These are phyloP conservation scores for Schizophyllum commune DNA, from an alignment of 1,284 basidiomycete genomes.

Conservation along the genomic window DNA sequence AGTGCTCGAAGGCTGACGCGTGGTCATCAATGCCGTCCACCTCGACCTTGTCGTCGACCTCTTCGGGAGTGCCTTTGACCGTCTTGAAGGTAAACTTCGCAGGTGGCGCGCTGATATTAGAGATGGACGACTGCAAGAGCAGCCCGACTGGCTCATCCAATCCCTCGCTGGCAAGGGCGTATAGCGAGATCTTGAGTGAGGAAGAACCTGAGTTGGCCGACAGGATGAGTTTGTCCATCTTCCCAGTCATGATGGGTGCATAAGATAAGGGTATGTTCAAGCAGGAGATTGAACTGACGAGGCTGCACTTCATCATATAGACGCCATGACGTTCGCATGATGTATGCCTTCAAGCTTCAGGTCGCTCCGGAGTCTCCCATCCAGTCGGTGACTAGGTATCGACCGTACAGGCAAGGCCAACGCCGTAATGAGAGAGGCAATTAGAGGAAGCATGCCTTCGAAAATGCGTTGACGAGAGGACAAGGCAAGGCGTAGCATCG, in stretches of 20 bases:
- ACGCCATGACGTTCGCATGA: background rate
- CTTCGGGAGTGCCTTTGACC: slow-evolving; percentile 20
- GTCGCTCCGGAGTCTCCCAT: too few species aligned
- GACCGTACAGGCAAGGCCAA: too few species aligned
- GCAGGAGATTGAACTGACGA: background rate
- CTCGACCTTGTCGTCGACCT: slow-evolving; percentile 18
- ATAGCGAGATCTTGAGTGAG: slow-evolving; percentile 72
- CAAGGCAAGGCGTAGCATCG: too few species aligned
- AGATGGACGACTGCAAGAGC: slow-evolving; percentile 41
- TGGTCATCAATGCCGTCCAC: slow-evolving; percentile 42
- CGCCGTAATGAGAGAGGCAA: too few species aligned
- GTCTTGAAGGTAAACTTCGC: slow-evolving; percentile 40
- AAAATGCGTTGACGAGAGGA: too few species aligned
- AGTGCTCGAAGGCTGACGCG: slow-evolving; percentile 55
- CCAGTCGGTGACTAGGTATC: too few species aligned
- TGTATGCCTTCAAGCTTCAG: background rate
- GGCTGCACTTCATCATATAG: background rate
- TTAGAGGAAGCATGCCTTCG: too few species aligned
- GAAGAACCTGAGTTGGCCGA: slow-evolving; percentile 69
- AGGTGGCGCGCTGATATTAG: slow-evolving; percentile 50
- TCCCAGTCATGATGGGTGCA: background rate
- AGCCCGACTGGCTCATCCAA: slow-evolving; percentile 33
- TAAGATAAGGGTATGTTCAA: background rate
- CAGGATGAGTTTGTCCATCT: slow-evolving; percentile 30
- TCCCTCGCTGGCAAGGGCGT: slow-evolving; percentile 20